Base-by-base conservation (phyloP, 1,284 basidiomycete genomes). In the Ustilago nuda region DNA sequence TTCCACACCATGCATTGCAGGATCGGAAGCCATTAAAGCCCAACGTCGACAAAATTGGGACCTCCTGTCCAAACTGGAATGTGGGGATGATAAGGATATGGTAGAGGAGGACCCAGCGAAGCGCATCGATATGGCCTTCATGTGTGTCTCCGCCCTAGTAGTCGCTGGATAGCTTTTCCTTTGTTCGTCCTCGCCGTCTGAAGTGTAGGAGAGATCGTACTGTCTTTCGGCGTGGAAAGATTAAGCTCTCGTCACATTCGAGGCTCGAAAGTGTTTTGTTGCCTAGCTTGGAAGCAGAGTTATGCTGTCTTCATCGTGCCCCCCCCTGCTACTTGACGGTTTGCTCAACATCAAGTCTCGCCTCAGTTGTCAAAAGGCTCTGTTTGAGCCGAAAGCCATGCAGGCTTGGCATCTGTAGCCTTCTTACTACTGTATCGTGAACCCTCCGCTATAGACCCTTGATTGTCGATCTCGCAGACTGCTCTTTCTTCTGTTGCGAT, bases 11-110 rank as follows among this genome's bases (percentile, higher is more conserved):
- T 35, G 15, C 39, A 32, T 27, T 35, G n/a, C 48, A 61, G 23
- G 27, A 60, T 45, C 33, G 33, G 32, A 41, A 57, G 9, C 66
- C 66, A 63, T 48, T 52, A 69, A 69, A 69, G 27, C 66, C 66
- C 61, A 60, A 6, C 8, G 15, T 43, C 39, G 19, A 57, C 46
- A 56, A 62, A 55, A 52, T 62, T 56, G 66, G 61, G 57, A 51
- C 41, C 13, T 30, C 36, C 53, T 35, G 11, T 30, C 32, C 15
- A 37, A 51, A 43, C 48, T 55, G 17, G 46, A 56, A 56, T 62
- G 56, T 19, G 57, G 56, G 51, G 50, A 53, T 13, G 35, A 27
- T 35, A 37, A 52, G 13, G 23, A 41, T 45, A 36, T 45, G 55
- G 17, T 12, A 37, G 32, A 51, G 17, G 37, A 51, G 32, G 54